Evolutionary conservation across 2,329 filamentous ascomycete species (phyloP), one percentile per base, ranked within the genome.

Genomic region (Calycina herbarum): DNA sequence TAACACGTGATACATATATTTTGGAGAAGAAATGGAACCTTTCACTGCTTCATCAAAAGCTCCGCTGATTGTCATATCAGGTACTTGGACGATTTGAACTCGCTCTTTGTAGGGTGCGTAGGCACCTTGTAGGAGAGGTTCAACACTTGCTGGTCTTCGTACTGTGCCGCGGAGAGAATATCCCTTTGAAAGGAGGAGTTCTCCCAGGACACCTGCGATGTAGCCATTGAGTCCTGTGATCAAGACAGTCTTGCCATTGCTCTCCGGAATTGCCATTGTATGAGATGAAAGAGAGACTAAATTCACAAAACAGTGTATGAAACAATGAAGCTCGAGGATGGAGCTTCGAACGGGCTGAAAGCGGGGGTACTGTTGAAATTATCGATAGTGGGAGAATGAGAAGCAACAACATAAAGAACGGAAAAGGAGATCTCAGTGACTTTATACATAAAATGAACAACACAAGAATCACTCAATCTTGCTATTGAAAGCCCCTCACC

Each of bases 161-260:
- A 75, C 69, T 20, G 75, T 74, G 5, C 73, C 74, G 10, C 75
- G 70, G 33, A 77, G 54, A 15, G 64, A 68, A 65, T 77, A 77
- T 15, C 75, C 75, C 59, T 68, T 70, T 38, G 63, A 45, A 5
- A 77, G 72, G 2, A 74, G 67, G 11, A 70, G 65, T 11, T 70
- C 61, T 7, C 74, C 72, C 2, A 75, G 65, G 6, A 72, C 69
- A 56, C 70, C 72, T 35, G 75, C 76, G 59, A 77, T 73, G 59
- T 76, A 77, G 42, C 77, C 76, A 64, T 76, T 76, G 59, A 74
- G 73, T 5, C 76, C 76, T 10, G 76, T 77, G 40, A 77, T 70
- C 24, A 76, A 70, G 7, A 76, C 67, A 5, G 71, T 73, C 56
- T 74, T 69, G 40, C 72, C 67, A 33, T 76, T 74, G 31, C 66